Percentiles rank a stretch among this genome's conserved stretches.
phyloP scores from a whole-genome alignment of 306 rosid species.

The Quercus robur region DNA sequence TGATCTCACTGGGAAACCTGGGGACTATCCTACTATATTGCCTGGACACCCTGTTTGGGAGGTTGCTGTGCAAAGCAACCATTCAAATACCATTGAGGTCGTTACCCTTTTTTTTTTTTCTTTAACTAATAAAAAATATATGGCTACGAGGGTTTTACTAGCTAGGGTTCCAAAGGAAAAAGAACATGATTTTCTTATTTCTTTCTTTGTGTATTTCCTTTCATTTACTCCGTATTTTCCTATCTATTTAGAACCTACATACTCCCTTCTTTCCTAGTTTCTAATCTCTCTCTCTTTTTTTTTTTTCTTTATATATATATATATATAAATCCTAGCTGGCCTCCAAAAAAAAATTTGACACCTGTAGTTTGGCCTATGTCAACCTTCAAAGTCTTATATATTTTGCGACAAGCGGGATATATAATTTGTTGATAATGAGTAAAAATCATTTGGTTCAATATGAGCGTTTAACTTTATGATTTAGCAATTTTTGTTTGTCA shows the following conservation, averaged over 20 bases:
- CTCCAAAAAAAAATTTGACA: no score
- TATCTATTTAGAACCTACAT: no score
- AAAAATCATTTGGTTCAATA: no score
- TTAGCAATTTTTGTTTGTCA: no score
- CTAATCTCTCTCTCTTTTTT: no score
- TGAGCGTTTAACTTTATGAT: no score
- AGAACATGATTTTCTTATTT: background rate
- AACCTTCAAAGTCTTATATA: background rate
- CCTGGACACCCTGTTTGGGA: slow-evolving; percentile 57
- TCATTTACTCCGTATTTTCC: no score
- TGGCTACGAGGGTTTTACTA: background rate
- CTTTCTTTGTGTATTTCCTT: background rate
- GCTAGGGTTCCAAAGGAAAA: slow-evolving; percentile 13
- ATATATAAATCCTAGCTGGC: background rate
- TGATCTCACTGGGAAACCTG: slow-evolving; percentile 5
- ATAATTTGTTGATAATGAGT: background rate
- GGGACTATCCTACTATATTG: slow-evolving; percentile 21
- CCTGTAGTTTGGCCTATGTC: no score
- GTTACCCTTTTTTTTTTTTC: background rate
- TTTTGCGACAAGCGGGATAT: background rate
- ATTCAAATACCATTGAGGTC: slow-evolving; percentile 59
- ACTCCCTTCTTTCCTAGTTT: no score
- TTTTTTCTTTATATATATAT: no score
- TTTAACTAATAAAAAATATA: background rate
- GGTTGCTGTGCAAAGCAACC: slow-evolving; percentile 51